Evolutionary conservation across 176 grass and related monocot genomes (phyloP), one percentile per base, ranked within the genome.

Genomic region (Hsuehochloa calcarea): DNA sequence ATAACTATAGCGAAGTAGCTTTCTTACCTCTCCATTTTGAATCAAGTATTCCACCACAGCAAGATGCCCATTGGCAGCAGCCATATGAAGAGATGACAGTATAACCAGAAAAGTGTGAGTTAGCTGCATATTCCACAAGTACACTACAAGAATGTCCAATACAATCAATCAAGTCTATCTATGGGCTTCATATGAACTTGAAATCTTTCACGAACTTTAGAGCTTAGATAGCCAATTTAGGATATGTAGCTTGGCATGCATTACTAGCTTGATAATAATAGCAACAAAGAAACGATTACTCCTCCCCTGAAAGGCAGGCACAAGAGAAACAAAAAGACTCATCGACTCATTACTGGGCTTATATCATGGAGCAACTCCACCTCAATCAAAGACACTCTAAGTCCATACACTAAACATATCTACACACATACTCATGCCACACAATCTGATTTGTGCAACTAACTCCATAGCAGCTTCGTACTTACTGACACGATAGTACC

Each of bases 41-140:
- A 99, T 88, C 83, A 99, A 75, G 89, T 96, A 99, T n/a, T 99
- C 90, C 68, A 96, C 91, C 31, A 99, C 89, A 86, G 88, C 78
- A 46, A 94, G 86, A 83, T 96, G 96, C 0, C 96, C 96, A 93
- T 99, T 99, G 82, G 93, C 93, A 84, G 88, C 56, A 38, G 96
- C 93, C 93, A 99, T 96, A 86, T 96, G 96, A 89, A 99, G 96
- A 71, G 91, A 93, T 99, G 74, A 80, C 16, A 67, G 10, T 72
- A 51, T 14, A 80, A 84, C n/a, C 45, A 16, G 22, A 46, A 88
- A 71, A 75, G 2, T 27, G 67, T 86, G 29, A 86, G 47, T 67
- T 62, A 90, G 13, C 75, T 19, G 1, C 16, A 25, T 49, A 23
- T 4, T 44, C 12, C 20, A 85, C 8, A 75, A 82, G 8, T 55